These are phyloP conservation scores for Xylaria sp. DNA, from an alignment of 2,329 filamentous ascomycete genomes.

Conservation along the genomic window DNA sequence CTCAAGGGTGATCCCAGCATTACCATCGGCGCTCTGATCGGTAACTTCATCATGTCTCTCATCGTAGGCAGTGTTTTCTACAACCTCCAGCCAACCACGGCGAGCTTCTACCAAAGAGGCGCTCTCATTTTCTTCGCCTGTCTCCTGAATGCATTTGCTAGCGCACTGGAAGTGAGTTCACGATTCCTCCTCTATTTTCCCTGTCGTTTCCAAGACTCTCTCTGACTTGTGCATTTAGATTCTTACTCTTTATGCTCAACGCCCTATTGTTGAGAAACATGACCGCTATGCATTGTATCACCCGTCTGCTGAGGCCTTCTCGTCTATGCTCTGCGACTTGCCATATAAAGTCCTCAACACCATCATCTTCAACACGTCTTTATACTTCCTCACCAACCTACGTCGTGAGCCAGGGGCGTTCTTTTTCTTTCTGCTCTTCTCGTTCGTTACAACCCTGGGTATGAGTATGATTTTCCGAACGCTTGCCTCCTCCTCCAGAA, in stretches of 20 bases:
- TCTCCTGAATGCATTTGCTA: constrained; percentile 85
- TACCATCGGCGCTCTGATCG: constrained; percentile 74
- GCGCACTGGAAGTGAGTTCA: constrained; percentile 73
- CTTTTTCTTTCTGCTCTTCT: constrained; percentile 86
- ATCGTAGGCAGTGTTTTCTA: constrained; percentile 86
- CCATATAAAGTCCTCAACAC: constrained; percentile 83
- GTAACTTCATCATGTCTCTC: constrained; percentile 80
- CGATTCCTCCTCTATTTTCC: neutral
- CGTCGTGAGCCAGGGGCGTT: constrained; percentile 78
- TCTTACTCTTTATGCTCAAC: constrained; percentile 85
- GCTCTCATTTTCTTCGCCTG: constrained; percentile 89
- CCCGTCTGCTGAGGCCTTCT: constrained; percentile 86
- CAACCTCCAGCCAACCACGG: constrained; percentile 72
- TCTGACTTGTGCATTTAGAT: constrained; percentile 62
- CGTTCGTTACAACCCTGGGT: constrained; percentile 75
- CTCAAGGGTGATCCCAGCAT: constrained; percentile 81
- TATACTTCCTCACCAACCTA: constrained; percentile 91
- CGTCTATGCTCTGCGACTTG: constrained; percentile 86
- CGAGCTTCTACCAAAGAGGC: constrained; percentile 81
- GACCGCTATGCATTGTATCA: constrained; percentile 88
- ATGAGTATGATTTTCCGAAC: constrained; percentile 91
- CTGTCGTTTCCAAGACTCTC: constrained; percentile 32
- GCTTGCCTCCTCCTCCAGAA: constrained; percentile 80
- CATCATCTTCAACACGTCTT: constrained; percentile 78
- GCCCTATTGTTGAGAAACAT: constrained; percentile 93